Base-by-base conservation (phyloP, 257 asterid species). In the Paulownia fortunei region DNA sequence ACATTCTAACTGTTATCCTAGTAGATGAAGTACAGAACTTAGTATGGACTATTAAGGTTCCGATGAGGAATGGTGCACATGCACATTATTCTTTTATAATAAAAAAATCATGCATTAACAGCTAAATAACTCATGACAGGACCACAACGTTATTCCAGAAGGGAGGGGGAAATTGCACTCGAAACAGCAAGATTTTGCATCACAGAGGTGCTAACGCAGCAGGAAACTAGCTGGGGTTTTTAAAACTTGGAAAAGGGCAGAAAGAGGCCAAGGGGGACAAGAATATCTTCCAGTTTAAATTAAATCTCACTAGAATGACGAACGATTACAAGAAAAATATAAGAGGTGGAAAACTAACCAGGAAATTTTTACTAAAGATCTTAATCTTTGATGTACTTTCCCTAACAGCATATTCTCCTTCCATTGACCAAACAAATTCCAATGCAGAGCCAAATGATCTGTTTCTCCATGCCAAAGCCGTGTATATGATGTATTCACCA, bases 401-500 rank as follows among this genome's bases (percentile, higher is more conserved):
- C 83, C 97, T 88, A 81, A 93, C 92, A 84, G 99, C 98, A 86
- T 89, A 90, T 82, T 96, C 99, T 67, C 99, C 98, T 71, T 96
- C 99, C 13, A 92, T 75, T 56, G 99, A 96, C 99, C 99, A 96
- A 61, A 93, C 99, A 74, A 96, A 80, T 64, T 96, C 99, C 92
- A 96, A 84, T 51, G 98, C 98, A 0, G 96, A 86, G 69, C 98
- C 99, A 83, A 92, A 96, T 59, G 98, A 96, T 84, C 93, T 87
- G 87, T 94, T 94, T 84, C 98, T 90, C 98, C 98, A 94, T 2
- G 98, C 98, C 88, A 96, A 81, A 56, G 99, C 98, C 16, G 99
- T 96, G 84, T 93, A 96, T 78, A 96, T 96, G 64, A 93, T 85
- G 83, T 90, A 92, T 81, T 96, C 99, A 3, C 98, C 97, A 74